Percentiles rank a stretch among this genome's conserved stretches.
phyloP scores from a whole-genome alignment of 2,329 filamentous ascomycete species.

The Aspergillus texensis region DNA sequence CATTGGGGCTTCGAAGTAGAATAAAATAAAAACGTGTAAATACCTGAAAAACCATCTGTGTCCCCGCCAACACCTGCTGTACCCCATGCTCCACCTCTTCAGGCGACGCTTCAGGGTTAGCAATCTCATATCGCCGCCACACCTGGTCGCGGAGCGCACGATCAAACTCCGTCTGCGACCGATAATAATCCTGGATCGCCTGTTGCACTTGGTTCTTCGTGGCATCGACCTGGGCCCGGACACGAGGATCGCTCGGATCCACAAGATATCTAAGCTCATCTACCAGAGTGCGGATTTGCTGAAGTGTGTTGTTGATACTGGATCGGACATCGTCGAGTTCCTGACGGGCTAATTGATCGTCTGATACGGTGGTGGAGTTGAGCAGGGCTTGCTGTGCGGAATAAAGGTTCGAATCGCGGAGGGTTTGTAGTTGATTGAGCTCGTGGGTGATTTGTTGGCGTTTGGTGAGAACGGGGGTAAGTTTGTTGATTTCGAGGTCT shows the following conservation, averaged over 20 bases:
- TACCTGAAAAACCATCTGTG: not conserved
- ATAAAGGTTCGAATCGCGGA: slow-evolving; percentile 7
- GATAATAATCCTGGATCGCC: not conserved
- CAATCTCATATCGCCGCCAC: slow-evolving; percentile 15
- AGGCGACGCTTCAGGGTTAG: slow-evolving; percentile 8
- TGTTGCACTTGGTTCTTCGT: slow-evolving; percentile 4
- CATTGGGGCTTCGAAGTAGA: not conserved
- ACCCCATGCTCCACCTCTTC: slow-evolving; percentile 14
- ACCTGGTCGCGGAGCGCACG: slow-evolving; percentile 13
- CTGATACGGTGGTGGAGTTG: slow-evolving; percentile 9
- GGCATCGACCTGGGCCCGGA: slow-evolving; percentile 10
- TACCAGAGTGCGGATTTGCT: not conserved
- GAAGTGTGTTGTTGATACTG: not conserved
- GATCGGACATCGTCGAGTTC: slow-evolving; percentile 4
- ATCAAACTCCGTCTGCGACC: slow-evolving; percentile 3
- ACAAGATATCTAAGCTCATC: slow-evolving; percentile 6
- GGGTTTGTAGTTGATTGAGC: not conserved
- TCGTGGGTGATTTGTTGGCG: slow-evolving; percentile 6
- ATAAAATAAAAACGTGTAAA: too few species aligned
- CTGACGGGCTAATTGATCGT: slow-evolving; percentile 10
- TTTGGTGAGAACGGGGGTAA: not conserved
- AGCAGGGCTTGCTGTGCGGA: slow-evolving; percentile 18
- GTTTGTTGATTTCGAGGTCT: not conserved
- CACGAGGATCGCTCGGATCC: slow-evolving; percentile 7
- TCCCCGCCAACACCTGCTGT: slow-evolving; percentile 7